Base-by-base conservation (phyloP, 1,284 basidiomycete species). In the Vanrija pseudolonga region DNA sequence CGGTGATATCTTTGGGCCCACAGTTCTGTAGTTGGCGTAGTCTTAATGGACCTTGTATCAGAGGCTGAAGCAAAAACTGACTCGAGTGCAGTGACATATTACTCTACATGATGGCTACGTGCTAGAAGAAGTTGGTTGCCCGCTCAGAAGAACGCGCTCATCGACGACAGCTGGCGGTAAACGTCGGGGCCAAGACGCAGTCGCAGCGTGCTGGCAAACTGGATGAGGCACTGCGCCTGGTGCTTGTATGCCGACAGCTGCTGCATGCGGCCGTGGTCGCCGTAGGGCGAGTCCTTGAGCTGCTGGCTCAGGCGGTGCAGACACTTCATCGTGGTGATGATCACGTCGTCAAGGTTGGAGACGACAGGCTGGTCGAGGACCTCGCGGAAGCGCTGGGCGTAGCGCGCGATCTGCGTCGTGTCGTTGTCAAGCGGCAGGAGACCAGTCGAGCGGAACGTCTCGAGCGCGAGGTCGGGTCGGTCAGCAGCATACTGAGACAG, bases 251-350 rank as follows among this genome's bases (percentile, higher is more conserved):
- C 62, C 17, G 63, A 57, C 61, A 79, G 50, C 49, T 65, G 60
- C 47, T 55, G 57, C 63, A 63, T 63, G 46, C 71, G 55, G 26
- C 62, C 70, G 61, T 68, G 66, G 65, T 77, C 90, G 15, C 86
- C 82, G 50, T 84, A 84, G 41, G 82, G 78, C 23, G 86, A 85
- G n/a, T 81, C 77, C 76, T 94, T 94, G 54, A 86, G 78, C 60
- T 83, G 83, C 60, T 86, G 85, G 64, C 91, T 87, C 9, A 92
- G 82, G 20, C 83, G 84, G 59, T 88, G 88, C 24, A 98, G 83
- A 23, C 87, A 85, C 69, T 93, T 90, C 95, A 98, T 98, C n/a
- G 89, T 88, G 51, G 94, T 83, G 24, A 91, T 84, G 38, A 98
- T 82, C 70, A 96, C 89, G 5, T 85, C 84, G 68, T 92, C 90